These are phyloP conservation scores for Apophysomyces elegans DNA, from an alignment of 371 early-diverging fungal species.

Conservation along the genomic window DNA sequence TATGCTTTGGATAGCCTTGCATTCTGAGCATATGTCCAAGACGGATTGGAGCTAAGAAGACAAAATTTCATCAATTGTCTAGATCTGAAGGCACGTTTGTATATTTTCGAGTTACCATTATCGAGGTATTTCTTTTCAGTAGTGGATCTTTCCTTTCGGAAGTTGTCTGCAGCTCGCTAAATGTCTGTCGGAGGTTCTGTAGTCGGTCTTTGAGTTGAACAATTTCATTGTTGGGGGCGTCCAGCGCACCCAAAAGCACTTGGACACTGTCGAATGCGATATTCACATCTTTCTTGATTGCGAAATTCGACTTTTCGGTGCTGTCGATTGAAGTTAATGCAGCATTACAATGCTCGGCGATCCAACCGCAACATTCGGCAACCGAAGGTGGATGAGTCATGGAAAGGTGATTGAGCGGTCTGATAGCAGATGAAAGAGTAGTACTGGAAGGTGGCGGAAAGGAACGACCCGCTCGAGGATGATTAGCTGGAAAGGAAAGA, in stretches of 20 bases:
- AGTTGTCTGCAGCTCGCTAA: neutral
- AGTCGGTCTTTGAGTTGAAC: slow-evolving; percentile 14
- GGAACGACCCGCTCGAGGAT: neutral
- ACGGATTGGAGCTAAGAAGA: neutral
- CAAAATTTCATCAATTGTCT: neutral
- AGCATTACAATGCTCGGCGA: slow-evolving; percentile 22
- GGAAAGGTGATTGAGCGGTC: neutral
- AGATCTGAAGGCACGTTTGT: neutral
- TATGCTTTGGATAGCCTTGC: neutral
- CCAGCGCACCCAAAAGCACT: slow-evolving; percentile 24
- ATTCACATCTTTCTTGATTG: slow-evolving; percentile 16
- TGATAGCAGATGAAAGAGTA: neutral
- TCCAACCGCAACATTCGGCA: slow-evolving; percentile 28
- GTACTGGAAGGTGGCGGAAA: neutral
- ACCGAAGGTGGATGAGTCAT: slow-evolving; percentile 24
- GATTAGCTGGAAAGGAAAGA: neutral
- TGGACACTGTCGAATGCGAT: slow-evolving; percentile 24
- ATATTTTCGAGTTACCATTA: slow-evolving; percentile 1
- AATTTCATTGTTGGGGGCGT: slow-evolving; percentile 16
- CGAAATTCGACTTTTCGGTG: neutral
- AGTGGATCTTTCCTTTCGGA: neutral
- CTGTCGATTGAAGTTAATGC: neutral
- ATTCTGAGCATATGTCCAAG: neutral
- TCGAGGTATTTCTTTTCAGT: neutral
- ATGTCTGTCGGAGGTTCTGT: slow-evolving; percentile 14